These are phyloP conservation scores for Penicillium sclerotiorum DNA, from an alignment of 2,329 filamentous ascomycete genomes.

Conservation along the genomic window DNA sequence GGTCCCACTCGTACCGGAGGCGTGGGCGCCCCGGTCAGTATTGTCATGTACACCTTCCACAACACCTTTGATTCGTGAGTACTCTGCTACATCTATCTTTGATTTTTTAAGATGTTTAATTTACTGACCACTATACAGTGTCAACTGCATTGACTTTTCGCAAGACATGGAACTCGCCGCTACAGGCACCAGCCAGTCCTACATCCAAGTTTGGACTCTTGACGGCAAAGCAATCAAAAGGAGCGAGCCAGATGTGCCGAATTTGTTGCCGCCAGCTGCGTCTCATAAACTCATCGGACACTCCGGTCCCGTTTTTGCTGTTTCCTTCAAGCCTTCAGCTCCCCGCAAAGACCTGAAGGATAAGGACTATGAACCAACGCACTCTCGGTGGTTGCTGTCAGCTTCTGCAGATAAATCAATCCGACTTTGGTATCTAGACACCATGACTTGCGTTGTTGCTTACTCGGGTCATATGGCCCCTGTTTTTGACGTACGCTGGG, in stretches of 20 bases:
- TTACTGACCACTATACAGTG: slow-evolving; percentile 51
- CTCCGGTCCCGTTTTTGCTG: slow-evolving; percentile 82
- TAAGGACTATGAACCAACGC: slow-evolving; percentile 51
- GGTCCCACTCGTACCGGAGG: slow-evolving; percentile 84
- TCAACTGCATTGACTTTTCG: slow-evolving; percentile 95
- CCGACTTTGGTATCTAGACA: slow-evolving; percentile 88
- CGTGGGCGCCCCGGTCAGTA: slow-evolving; percentile 78
- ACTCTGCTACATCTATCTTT: slow-evolving; percentile 3
- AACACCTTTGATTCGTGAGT: slow-evolving; percentile 86
- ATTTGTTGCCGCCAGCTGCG: slow-evolving; percentile 63
- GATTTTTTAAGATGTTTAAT: background rate
- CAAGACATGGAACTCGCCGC: slow-evolving; percentile 86
- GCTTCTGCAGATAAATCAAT: slow-evolving; percentile 85
- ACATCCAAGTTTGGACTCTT: slow-evolving; percentile 91
- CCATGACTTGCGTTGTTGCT: slow-evolving; percentile 88
- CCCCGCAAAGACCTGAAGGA: slow-evolving; percentile 52
- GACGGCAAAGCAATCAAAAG: slow-evolving; percentile 79
- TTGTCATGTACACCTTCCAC: slow-evolving; percentile 98
- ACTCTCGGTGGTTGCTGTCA: slow-evolving; percentile 78
- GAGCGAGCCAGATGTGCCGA: too few relatives aligned
- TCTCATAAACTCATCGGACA: slow-evolving; percentile 84
- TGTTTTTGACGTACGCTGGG: slow-evolving; percentile 85
- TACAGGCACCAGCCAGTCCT: slow-evolving; percentile 88
- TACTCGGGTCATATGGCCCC: slow-evolving; percentile 93
- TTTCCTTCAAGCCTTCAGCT: slow-evolving; percentile 80